phyloP scores from a whole-genome alignment of 352 stramenopile species.

The Globisporangium yorkense region DNA sequence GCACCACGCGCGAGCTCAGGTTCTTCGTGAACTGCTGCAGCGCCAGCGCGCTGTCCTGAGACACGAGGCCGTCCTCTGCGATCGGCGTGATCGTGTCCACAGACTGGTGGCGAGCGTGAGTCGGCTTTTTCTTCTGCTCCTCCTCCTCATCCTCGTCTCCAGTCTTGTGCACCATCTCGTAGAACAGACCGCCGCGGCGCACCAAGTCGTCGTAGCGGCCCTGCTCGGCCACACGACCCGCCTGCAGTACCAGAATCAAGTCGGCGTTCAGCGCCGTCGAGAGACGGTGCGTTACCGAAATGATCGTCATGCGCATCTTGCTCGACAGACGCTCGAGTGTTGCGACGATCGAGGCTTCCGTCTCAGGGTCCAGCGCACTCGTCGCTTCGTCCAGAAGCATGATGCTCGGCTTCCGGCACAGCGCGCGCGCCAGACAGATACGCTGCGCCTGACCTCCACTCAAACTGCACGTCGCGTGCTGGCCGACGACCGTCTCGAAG shows the following conservation, averaged over 20 bases:
- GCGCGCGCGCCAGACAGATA: conserved; percentile 76
- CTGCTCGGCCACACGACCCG: conserved; percentile 70
- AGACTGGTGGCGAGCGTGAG: conserved; percentile 13
- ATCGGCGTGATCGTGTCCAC: conserved; percentile 37
- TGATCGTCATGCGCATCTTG: conserved; percentile 88
- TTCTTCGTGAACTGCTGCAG: conserved; percentile 84
- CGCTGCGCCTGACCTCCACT: conserved; percentile 84
- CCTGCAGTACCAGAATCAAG: conserved; percentile 75
- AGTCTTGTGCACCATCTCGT: conserved; percentile 83
- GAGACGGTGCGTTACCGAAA: conserved; percentile 87
- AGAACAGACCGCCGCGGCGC: conserved; percentile 64
- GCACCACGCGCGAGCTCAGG: conserved; percentile 64
- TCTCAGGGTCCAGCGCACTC: conserved; percentile 83
- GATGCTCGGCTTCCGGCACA: conserved; percentile 76
- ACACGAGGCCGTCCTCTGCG: conserved; percentile 29
- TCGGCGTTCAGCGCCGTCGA: conserved; percentile 76
- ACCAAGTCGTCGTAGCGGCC: conserved; percentile 74
- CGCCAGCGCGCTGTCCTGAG: conserved; percentile 58
- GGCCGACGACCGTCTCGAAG: conserved; percentile 77
- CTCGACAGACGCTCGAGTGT: conserved; percentile 71
- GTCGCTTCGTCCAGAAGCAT: conserved; percentile 83
- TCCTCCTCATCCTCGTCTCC: conserved; percentile 48
- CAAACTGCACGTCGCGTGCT: conserved; percentile 83
- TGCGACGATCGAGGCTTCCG: conserved; percentile 77
- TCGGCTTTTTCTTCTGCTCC: conserved; percentile 27